Evolutionary conservation across 495 filamentous ascomycete genomes (phyloP).

Genomic region (Penicillium atrosanguineum): DNA sequence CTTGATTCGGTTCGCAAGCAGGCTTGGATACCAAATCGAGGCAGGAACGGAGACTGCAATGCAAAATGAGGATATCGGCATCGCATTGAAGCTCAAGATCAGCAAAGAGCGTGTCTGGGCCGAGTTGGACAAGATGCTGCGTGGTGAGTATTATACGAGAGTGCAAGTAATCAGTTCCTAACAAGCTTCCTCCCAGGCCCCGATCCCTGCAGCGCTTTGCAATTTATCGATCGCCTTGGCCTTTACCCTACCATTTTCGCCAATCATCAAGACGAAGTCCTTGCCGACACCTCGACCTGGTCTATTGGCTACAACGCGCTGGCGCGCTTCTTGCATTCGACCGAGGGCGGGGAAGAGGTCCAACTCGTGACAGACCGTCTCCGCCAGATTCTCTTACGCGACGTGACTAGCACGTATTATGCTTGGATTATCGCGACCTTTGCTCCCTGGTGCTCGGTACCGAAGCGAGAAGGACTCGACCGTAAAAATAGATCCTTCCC

Average conservation of each 20-base stretch:
- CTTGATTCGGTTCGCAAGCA: conserved; percentile 84
- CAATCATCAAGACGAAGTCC: conserved; percentile 44
- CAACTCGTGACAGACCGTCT: conserved; percentile 17
- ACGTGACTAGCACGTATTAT: conserved; percentile 58
- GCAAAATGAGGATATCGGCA: conserved; percentile 67
- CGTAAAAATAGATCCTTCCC: conserved; percentile 46
- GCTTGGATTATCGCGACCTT: conserved; percentile 76
- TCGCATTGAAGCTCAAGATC: conserved; percentile 82
- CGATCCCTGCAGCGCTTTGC: conserved; percentile 64
- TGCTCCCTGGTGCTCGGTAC: conserved; percentile 69
- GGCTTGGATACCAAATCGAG: conserved; percentile 77
- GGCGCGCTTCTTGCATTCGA: conserved; percentile 26
- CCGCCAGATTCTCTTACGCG: conserved; percentile 54
- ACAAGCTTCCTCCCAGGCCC: conserved; percentile 47
- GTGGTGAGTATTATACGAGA: conserved; percentile 46
- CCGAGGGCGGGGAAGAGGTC: conserved; percentile 10
- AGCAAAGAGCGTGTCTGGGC: conserved; percentile 81
- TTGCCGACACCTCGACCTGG: conserved; percentile 47
- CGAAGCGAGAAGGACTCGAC: conserved; percentile 36
- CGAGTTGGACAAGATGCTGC: conserved; percentile 89
- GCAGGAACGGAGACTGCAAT: conserved; percentile 65
- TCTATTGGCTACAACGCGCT: conserved; percentile 38
- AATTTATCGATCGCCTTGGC: conserved; percentile 68
- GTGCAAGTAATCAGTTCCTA: not conserved
- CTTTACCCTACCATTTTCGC: conserved; percentile 79